A percentile compares a stretch with the other conserved stretches of the same genome.
Evolutionary conservation across 192 early-diverging fungal species (phyloP).

Genomic region (Backusella morwellensis): DNA sequence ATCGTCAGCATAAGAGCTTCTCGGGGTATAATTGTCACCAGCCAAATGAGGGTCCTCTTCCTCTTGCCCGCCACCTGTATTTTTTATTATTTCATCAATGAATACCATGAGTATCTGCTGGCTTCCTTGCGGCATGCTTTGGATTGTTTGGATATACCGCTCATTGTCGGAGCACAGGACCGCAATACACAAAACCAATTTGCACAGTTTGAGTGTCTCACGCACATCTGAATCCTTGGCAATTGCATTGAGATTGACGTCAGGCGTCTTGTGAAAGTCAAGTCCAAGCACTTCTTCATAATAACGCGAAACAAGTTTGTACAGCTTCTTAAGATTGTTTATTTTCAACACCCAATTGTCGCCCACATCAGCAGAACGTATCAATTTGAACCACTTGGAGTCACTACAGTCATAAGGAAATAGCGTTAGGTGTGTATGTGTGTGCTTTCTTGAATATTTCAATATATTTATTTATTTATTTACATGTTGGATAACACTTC

Average conservation of each 20-base stretch:
- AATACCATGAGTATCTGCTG: conserved; percentile 57
- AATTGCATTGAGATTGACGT: conserved; percentile 80
- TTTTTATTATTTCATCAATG: conserved; percentile 13
- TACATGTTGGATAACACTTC: conserved; percentile 87
- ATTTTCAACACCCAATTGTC: conserved; percentile 96
- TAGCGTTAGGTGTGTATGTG: not conserved
- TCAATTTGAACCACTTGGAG: conserved; percentile 85
- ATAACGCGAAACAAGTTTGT: conserved; percentile 80
- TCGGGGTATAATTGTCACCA: conserved; percentile 3
- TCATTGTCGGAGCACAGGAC: conserved; percentile 88
- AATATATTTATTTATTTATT: not conserved
- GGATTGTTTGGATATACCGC: conserved; percentile 82
- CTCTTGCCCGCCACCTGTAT: not conserved
- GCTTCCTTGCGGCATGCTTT: conserved; percentile 56
- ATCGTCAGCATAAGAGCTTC: conserved; percentile 21
- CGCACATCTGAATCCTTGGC: conserved; percentile 71
- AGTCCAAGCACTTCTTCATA: conserved; percentile 87
- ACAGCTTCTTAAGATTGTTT: conserved; percentile 89
- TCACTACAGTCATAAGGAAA: conserved; percentile 58
- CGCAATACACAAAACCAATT: conserved; percentile 79
- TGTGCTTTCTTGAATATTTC: no score
- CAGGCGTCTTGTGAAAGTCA: conserved; percentile 53
- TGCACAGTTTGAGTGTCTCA: conserved; percentile 79
- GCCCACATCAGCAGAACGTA: conserved; percentile 65
- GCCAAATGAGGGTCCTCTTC: not conserved